These are phyloP conservation scores for Geosmithia morbida DNA, from an alignment of 2,329 filamentous ascomycete species.

Conservation along the genomic window DNA sequence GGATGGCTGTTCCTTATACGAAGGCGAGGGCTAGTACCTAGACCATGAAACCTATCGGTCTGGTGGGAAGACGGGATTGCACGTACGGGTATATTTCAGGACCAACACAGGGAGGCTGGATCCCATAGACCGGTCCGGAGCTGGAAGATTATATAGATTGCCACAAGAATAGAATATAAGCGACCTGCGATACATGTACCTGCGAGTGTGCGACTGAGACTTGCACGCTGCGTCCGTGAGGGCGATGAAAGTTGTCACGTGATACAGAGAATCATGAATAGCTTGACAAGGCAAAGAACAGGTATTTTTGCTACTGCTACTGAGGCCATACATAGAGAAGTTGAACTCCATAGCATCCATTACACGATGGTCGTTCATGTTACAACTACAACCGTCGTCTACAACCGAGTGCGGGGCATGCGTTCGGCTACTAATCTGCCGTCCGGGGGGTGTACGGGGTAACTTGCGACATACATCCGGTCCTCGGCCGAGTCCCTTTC, in stretches of 20 bases:
- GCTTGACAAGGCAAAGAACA: not conserved
- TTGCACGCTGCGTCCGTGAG: not conserved
- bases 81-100: not conserved
- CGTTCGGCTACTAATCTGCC: not conserved
- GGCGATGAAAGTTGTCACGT: not conserved
- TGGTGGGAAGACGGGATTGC: not conserved
- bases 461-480: not conserved
- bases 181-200: too few species aligned
- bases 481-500: not conserved
- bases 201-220: not conserved
- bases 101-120: not conserved
- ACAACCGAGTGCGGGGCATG: not conserved
- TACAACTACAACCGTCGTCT: not conserved
- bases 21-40: too few species aligned
- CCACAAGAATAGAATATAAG: too few species aligned
- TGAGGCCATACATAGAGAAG: too few species aligned
- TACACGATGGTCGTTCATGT: not conserved
- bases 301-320: too few species aligned
- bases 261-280: not conserved
- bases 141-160: too few species aligned
- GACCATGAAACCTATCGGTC: too few species aligned
- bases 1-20: too few species aligned
- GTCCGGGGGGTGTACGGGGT: not conserved
- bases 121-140: too few species aligned
- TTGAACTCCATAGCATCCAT: too few species aligned